phyloP scores from a whole-genome alignment of 495 filamentous ascomycete species.

The Tuber microsphaerosporum region DNA sequence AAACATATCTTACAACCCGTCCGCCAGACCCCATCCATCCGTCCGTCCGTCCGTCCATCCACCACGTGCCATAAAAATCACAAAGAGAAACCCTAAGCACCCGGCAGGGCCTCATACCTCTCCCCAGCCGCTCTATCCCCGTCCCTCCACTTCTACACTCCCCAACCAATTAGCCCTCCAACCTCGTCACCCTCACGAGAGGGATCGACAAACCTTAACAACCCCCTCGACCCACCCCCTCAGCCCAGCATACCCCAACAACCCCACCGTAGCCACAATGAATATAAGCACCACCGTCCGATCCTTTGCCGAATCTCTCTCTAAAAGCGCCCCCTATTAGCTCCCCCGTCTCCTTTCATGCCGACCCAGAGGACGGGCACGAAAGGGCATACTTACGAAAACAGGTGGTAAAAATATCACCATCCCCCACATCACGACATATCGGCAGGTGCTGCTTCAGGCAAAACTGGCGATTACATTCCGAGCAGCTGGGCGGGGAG shows the following conservation, averaged over 20 bases:
- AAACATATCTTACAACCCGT: neutral
- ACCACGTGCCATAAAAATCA: neutral
- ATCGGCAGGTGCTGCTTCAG: slow-evolving; percentile 74
- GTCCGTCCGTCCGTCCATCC: neutral
- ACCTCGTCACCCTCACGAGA: neutral
- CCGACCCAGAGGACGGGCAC: neutral
- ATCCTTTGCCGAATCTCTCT: slow-evolving; percentile 83
- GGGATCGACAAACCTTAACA: neutral
- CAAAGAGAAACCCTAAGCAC: neutral
- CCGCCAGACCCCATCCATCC: neutral
- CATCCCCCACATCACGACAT: slow-evolving; percentile 76
- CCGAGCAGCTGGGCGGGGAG: slow-evolving; percentile 52
- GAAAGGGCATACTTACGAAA: slow-evolving; percentile 57
- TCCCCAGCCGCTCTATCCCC: neutral
- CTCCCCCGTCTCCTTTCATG: neutral
- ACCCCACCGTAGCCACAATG: slow-evolving; percentile 72
- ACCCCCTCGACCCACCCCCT: slow-evolving; percentile 37
- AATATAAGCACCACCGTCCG: slow-evolving; percentile 88
- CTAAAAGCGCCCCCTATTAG: slow-evolving; percentile 42
- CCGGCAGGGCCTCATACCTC: neutral
- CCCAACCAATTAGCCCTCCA: neutral
- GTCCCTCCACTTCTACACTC: neutral
- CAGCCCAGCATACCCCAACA: slow-evolving; percentile 71
- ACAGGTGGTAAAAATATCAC: slow-evolving; percentile 81
- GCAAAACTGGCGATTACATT: slow-evolving; percentile 90